Conservation (phyloP, 306 rosid genomes). For the Abrus precatorius region DNA sequence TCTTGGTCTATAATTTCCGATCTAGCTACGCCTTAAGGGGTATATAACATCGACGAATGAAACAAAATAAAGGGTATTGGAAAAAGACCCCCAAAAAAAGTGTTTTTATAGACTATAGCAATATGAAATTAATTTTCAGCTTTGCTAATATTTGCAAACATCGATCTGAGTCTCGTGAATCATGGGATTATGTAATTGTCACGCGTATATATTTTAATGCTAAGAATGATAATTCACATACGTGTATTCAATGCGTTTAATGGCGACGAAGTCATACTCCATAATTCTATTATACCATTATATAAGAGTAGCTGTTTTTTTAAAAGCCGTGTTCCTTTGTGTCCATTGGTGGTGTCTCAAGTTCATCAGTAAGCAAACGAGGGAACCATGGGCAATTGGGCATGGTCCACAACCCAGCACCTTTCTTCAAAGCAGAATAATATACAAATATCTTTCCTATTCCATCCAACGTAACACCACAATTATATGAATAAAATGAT, state of each 20-base stretch:
- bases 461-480: constrained; percentile 39
- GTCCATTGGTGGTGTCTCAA: constrained; percentile 18
- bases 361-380: constrained; percentile 5
- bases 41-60: neutral
- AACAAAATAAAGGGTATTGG: neutral
- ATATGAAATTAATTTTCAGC: neutral
- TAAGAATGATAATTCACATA: neutral
- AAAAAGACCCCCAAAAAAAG: neutral
- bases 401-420: constrained; percentile 43
- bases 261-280: constrained; percentile 39
- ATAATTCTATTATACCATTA: neutral
- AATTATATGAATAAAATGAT: constrained; percentile 28
- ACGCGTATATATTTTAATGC: constrained; percentile 36
- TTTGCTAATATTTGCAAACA: constrained; percentile 30
- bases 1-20: constrained; percentile 2
- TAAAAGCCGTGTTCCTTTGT: neutral
- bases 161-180: constrained; percentile 26
- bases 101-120: neutral
- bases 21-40: neutral
- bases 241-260: constrained; percentile 9
- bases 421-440: constrained; percentile 29
- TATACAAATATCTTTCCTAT: constrained; percentile 41
- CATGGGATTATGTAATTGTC: constrained; percentile 39
- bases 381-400: constrained; percentile 37
- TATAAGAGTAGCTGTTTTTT: neutral